A percentile compares a stretch with the other conserved stretches of the same genome.
Conservation (phyloP, 345 rosid species). For the Carallia pectinifolia region DNA sequence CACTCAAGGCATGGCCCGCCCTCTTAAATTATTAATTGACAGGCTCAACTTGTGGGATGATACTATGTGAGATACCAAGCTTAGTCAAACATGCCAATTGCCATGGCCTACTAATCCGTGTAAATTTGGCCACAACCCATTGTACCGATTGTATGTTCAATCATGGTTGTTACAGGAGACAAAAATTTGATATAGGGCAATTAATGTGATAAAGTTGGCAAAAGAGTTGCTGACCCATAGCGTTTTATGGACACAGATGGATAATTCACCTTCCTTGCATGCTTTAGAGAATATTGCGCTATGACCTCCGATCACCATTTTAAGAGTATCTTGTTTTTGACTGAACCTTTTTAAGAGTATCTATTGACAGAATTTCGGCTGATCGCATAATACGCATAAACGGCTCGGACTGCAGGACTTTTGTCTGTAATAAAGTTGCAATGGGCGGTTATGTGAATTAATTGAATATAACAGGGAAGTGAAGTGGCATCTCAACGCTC, state of each 20-base stretch:
- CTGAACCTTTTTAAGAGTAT: no score
- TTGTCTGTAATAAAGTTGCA: neutral
- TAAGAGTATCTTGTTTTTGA: no score
- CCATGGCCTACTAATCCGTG: slow-evolving; percentile 14
- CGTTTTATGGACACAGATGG: no score
- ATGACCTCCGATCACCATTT: no score
- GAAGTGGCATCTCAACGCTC: neutral
- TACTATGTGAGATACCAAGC: slow-evolving; percentile 7
- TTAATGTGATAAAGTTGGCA: slow-evolving; percentile 20
- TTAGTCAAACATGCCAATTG: slow-evolving; percentile 9
- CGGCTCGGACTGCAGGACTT: no score
- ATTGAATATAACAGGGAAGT: no score
- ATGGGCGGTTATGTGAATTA: neutral
- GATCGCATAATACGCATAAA: neutral
- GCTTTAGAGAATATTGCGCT: neutral
- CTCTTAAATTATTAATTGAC: slow-evolving; percentile 14
- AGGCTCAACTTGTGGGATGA: slow-evolving; percentile 23
- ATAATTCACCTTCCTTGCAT: neutral
- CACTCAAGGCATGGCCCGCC: no score
- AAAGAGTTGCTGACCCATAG: slow-evolving; percentile 30
- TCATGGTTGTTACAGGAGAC: slow-evolving; percentile 36
- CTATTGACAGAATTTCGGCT: no score
- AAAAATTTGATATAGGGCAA: slow-evolving; percentile 20
- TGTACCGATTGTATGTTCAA: slow-evolving; percentile 22
- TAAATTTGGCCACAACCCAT: slow-evolving; percentile 19